A percentile compares a stretch with the other conserved stretches of the same genome.
These are phyloP conservation scores for Osmozyma mogii DNA, from an alignment of 805 yeast genomes.

Conservation along the genomic window DNA sequence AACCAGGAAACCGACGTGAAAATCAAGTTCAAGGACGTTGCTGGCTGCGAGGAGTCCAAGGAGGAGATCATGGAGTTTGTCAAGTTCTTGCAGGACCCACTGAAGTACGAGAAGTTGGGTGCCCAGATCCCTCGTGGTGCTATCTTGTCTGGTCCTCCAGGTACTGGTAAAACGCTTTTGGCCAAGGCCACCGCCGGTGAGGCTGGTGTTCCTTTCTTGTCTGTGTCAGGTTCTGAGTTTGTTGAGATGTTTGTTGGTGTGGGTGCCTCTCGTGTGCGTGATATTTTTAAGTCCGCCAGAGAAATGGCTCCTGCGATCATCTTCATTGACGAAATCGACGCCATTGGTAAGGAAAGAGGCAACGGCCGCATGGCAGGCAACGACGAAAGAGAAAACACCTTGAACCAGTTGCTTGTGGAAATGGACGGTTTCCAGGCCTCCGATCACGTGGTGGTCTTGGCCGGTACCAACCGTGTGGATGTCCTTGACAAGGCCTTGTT, in stretches of 20 bases:
- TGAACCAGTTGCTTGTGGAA: constrained; percentile 87
- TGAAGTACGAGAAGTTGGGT: constrained; percentile 77
- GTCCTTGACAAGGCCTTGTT: constrained; percentile 81
- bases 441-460: constrained; percentile 88
- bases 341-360: constrained; percentile 81
- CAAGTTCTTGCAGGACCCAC: constrained; percentile 76
- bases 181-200: constrained; percentile 97
- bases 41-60: constrained; percentile 92
- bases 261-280: constrained; percentile 93
- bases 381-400: constrained; percentile 89
- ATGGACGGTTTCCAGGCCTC: constrained; percentile 91
- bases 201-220: constrained; percentile 87
- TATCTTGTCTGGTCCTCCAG: constrained; percentile 89
- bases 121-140: constrained; percentile 97
- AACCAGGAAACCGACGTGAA: constrained; percentile 80
- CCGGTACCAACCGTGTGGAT: constrained; percentile 93
- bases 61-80: constrained; percentile 96
- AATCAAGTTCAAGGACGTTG: constrained; percentile 80
- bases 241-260: constrained; percentile 98
- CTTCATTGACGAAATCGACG: constrained; percentile 92
- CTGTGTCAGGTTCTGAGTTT: constrained; percentile 90
- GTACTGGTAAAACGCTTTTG: constrained; percentile 89
- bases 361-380: constrained; percentile 61
- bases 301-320: constrained; percentile 86
- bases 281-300: constrained; percentile 81